Evolutionary conservation across 768 basidiomycete species (phyloP).

Genomic region (Termitomyces sp.): DNA sequence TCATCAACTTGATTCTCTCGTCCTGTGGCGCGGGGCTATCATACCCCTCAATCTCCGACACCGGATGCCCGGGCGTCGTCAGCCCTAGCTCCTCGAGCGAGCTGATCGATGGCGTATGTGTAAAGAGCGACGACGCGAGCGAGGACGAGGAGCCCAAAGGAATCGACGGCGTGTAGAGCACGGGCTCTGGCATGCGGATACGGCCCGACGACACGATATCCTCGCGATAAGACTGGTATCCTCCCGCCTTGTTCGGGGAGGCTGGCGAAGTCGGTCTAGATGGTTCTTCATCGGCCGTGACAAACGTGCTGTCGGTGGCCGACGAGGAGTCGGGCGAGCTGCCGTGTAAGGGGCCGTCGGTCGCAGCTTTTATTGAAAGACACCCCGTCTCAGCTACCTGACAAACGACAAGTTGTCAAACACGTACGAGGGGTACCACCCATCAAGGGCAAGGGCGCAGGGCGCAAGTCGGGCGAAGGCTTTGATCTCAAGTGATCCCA

Average conservation of each 20-base stretch:
- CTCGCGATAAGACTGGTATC: conserved; percentile 24
- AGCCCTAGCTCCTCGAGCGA: conserved; percentile 17
- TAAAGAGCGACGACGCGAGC: conserved; percentile 26
- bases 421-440: conserved; percentile 20
- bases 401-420: background rate
- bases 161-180: conserved; percentile 31
- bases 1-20: conserved; percentile 33
- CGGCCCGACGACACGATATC: conserved; percentile 26
- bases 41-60: conserved; percentile 25
- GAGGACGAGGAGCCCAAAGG: conserved; percentile 15
- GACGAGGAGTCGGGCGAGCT: conserved; percentile 11
- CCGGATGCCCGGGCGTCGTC: background rate
- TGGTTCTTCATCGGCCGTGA: conserved; percentile 19
- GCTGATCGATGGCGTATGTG: conserved; percentile 21
- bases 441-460: conserved; percentile 23
- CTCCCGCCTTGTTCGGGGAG: background rate
- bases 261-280: background rate
- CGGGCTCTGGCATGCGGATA: conserved; percentile 34
- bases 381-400: no score
- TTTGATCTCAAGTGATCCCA: conserved; percentile 9
- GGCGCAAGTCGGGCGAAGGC: conserved; percentile 39
- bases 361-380: no score
- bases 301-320: conserved; percentile 10
- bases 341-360: background rate
- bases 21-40: conserved; percentile 36